Evolutionary conservation across 2,329 filamentous ascomycete genomes (phyloP), one percentile per base, ranked within the genome.

Genomic region (Penicillium sp.): DNA sequence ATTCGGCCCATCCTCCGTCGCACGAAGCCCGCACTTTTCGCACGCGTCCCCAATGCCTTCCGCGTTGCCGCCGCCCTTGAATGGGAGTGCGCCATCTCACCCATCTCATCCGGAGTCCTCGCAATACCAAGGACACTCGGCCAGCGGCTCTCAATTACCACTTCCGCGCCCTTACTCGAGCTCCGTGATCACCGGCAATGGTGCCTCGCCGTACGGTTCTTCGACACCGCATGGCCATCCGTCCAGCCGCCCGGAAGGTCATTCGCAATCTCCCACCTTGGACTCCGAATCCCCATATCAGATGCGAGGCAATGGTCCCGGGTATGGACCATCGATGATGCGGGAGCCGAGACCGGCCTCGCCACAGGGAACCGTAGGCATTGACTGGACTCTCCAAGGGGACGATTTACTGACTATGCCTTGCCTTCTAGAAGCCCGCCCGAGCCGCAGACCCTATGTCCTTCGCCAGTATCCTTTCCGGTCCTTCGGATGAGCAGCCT

Each of bases 401-500:
- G 14, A 34, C 19, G 42, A 42, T 43, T 49, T 56, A 57, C 64
- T 67, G 50, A 70, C 38, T 52, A 39, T 51, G 27, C 2, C 18
- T 23, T 41, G 8, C 13, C 40, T 45, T 61, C 34, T 71, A 91
- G 83, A 88, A 88, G 46, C 84, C 88, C 1, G 85, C 84, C 62
- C 86, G 91, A 70, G 81, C 87, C 38, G 87, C 88, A 55, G 89
- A 96, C 70, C 89, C 92, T 49, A 97, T 97, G 92, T 94, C 92
- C 5, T 94, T 97, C 68, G 94, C 91, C 61, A 97, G 92, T 70
- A 95, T 97, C 56, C 86, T 97, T 40, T 93, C 91, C 4, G 91
- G 84, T 62, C 82, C 89, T 51, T 87, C 91, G 52, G 85, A 88
- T 49, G 80, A 84, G 14, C 73, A 67, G 60, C 64, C 71, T 36